Conservation (phyloP, 2,329 filamentous ascomycete genomes). For the Aureobasidium subglaciale region DNA sequence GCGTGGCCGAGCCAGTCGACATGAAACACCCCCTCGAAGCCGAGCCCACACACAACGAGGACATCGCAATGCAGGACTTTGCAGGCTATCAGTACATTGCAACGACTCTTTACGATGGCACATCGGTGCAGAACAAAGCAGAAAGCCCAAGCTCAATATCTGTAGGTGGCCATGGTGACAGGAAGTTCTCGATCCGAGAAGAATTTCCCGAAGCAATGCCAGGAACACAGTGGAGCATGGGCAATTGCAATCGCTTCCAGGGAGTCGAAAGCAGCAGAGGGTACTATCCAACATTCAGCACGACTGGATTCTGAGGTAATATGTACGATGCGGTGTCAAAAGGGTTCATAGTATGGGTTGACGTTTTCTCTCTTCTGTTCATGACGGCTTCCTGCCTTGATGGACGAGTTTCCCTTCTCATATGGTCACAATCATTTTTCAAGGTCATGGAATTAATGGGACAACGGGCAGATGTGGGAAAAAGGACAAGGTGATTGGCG, state of each 20-base stretch:
- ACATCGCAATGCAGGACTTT: slow-evolving; percentile 35
- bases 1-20: slow-evolving; percentile 26
- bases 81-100: slow-evolving; percentile 44
- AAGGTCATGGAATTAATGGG: not conserved
- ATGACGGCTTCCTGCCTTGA: not conserved
- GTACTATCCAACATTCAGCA: slow-evolving; percentile 39
- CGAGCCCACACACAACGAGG: slow-evolving; percentile 35
- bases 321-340: not conserved
- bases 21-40: slow-evolving; percentile 29
- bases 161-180: not conserved
- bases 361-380: not conserved
- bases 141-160: not conserved
- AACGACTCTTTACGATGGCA: slow-evolving; percentile 26
- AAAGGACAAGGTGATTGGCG: not conserved
- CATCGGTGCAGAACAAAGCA: not conserved
- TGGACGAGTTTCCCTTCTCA: not conserved
- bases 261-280: slow-evolving; percentile 42
- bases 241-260: slow-evolving; percentile 38
- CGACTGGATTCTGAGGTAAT: slow-evolving; percentile 30
- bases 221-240: slow-evolving; percentile 31
- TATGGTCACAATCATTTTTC: not conserved
- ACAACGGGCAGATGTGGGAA: not conserved
- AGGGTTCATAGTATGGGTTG: not conserved
- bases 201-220: slow-evolving; percentile 33
- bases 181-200: slow-evolving; percentile 34